Base-by-base conservation (phyloP, 345 rosid genomes). In the Melaleuca quinquenervia region DNA sequence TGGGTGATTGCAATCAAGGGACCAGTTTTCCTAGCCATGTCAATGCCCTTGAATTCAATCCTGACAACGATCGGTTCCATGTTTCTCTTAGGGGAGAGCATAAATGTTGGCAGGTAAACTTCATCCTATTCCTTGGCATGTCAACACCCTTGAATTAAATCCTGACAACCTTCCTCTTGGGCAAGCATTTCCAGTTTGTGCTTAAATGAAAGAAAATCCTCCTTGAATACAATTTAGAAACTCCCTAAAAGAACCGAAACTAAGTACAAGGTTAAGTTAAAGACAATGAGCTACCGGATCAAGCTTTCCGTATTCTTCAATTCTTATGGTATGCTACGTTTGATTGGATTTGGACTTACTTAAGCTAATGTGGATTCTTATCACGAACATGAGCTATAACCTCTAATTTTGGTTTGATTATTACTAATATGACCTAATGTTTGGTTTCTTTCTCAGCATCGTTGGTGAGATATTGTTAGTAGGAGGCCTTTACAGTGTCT, bases 1-100 rank as follows among this genome's bases (percentile, higher is more conserved):
- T 96, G 96, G 97, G 92, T 96, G 60, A 89, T 96, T 76, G 96
- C 93, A 90, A 94, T 89, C 88, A 94, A 91, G 84, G 98, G 98
- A 48, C 99, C 98, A 55, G 96, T 96, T 6, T 94, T 94, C 88
- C 87, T 94, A 84, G 95, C 96, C 85, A 95, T 94, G 95, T 88
- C 94, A 22, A 94, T 95, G 13, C 98, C 99, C 10, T 86, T 96
- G 84, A 90, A 86, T 85, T 85, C 95, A 45, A 56, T 95, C 84
- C 90, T 96, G 53, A 93, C 99, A 76, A 87, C 90, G 11, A 70
- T 96, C 44, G 90, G 89, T 58, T 94, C 99, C 50, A 92, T 92
- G 4, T 3, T 95, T 89, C 91, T 96, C 82, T 89, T 95, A 3
- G 93, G 98, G 83, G 95, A 94, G 88, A 85, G 85, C 85, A 88